Evolutionary conservation across 2,329 filamentous ascomycete species (phyloP).

Genomic region (Phaeosphaeria sp.): DNA sequence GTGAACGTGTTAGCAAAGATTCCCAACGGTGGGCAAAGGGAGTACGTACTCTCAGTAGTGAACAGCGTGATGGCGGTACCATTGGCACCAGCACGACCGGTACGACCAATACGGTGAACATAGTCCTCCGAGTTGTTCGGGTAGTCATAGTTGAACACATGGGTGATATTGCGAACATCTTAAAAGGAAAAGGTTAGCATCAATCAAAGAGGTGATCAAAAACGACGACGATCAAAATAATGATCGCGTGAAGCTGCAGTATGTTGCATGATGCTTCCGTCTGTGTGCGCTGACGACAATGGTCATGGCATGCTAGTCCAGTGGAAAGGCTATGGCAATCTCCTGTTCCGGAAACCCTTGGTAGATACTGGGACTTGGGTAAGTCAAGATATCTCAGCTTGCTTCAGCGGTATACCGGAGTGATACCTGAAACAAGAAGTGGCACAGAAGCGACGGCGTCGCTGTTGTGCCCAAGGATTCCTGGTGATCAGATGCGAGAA

Average conservation of each 20-base stretch:
- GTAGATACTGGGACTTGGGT: slow-evolving; percentile 73
- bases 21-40: too few relatives aligned
- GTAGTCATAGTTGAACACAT: slow-evolving; percentile 99
- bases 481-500: slow-evolving; percentile 79
- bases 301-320: slow-evolving; percentile 53
- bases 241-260: slow-evolving; percentile 65
- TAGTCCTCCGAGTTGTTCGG: slow-evolving; percentile 86
- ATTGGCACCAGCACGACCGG: slow-evolving; percentile 78
- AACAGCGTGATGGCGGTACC: slow-evolving; percentile 99
- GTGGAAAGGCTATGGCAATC: slow-evolving; percentile 60
- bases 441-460: slow-evolving; percentile 73
- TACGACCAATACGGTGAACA: slow-evolving; percentile 73
- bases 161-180: slow-evolving; percentile 99
- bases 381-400: slow-evolving; percentile 80
- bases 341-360: slow-evolving; percentile 74
- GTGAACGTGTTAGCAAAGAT: slow-evolving; percentile 37
- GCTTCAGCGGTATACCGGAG: slow-evolving; percentile 71
- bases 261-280: slow-evolving; percentile 60
- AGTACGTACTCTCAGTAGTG: slow-evolving; percentile 93
- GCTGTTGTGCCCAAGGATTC: slow-evolving; percentile 89
- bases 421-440: slow-evolving; percentile 73
- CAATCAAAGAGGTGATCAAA: slow-evolving; percentile 54
- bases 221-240: slow-evolving; percentile 58
- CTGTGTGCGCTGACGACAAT: slow-evolving; percentile 59
- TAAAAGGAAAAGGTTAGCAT: slow-evolving; percentile 82